A percentile compares a stretch with the other conserved stretches of the same genome.
phyloP scores from a whole-genome alignment of 2,329 filamentous ascomycete genomes.

The Apiospora rasikravindrae region DNA sequence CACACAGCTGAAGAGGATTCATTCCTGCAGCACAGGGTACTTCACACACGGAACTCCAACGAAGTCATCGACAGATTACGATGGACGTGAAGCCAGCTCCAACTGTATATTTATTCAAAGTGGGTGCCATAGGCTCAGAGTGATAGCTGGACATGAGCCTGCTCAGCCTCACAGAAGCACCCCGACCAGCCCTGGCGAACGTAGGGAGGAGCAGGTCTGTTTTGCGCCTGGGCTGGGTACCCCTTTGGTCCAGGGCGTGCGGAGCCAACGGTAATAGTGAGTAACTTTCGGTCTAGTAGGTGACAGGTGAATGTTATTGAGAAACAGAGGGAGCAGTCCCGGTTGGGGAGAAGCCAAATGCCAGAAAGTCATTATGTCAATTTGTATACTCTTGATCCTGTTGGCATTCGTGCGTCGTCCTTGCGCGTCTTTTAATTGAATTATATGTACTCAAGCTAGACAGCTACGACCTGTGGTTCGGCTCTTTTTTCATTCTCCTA shows the following conservation, averaged over 20 bases:
- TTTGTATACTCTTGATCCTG: not conserved
- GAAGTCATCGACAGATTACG: not conserved
- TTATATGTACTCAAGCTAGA: not conserved
- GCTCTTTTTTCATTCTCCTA: not conserved
- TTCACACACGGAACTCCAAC: not conserved
- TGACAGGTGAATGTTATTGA: not conserved
- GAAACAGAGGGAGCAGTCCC: not conserved
- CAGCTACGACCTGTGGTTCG: slow-evolving; percentile 7
- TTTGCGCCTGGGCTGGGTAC: not conserved
- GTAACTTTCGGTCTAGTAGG: slow-evolving; percentile 2
- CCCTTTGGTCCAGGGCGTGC: not conserved
- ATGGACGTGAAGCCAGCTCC: not conserved
- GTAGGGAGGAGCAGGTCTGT: not conserved
- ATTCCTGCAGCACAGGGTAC: not conserved
- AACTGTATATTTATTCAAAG: not conserved
- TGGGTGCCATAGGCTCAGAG: not conserved
- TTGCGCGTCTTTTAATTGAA: not conserved
- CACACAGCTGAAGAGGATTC: not conserved
- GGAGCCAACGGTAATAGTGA: not conserved
- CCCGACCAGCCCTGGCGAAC: not conserved
- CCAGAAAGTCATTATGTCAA: not conserved
- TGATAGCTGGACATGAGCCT: slow-evolving; percentile 1
- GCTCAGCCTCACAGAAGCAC: not conserved
- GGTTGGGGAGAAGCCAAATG: not conserved
- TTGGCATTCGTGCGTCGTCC: not conserved